Evolutionary conservation across 192 early-diverging fungal species (phyloP), one percentile per base, ranked within the genome.

Genomic region (Backusella luteola): DNA sequence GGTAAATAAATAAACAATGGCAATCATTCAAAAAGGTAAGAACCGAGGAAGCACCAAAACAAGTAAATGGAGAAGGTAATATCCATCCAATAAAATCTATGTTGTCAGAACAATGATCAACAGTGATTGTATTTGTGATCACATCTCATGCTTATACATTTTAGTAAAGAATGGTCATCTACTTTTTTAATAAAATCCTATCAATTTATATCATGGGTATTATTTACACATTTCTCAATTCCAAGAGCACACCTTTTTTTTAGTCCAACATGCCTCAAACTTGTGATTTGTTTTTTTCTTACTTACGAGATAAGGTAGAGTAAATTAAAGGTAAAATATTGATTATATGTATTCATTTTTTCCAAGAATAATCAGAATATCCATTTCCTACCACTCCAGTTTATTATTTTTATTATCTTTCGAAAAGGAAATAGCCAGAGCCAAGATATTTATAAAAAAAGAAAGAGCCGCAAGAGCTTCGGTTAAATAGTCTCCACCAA

Each of bases 81-180:
- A 7, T 19, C 19, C 6, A 49, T 9, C 8, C n/a, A 59, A 59
- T 59, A 23, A 23, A 26, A 59, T 59, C 9, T 59, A 59, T 59
- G 53, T 59, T 59, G 53, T 59, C 53, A 59, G 53, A 59, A 26
- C 8, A 59, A 59, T 59, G 53, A 59, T 59, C 53, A 59, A 59
- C 53, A 59, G 53, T 59, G 53, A 59, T 59, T 59, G 23, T 59
- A 49, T 49, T 49, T 49, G 46, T 49, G 46, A 49, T 49, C 46
- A 49, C 5, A 17, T 49, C 46, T 5, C 46, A 49, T 49, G 46
- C 19, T 49, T 49, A 1, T 49, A 49, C 46, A 19, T n/a, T 49
- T 49, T 49, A n/a, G 46, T 49, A 49, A 49, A 49, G 6, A n/a
- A 49, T 44, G 15, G 46, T 49, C 46, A 49, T 49, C 19, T 49